Conservation (phyloP, 2,329 filamentous ascomycete genomes). For the Fusarium siculi region DNA sequence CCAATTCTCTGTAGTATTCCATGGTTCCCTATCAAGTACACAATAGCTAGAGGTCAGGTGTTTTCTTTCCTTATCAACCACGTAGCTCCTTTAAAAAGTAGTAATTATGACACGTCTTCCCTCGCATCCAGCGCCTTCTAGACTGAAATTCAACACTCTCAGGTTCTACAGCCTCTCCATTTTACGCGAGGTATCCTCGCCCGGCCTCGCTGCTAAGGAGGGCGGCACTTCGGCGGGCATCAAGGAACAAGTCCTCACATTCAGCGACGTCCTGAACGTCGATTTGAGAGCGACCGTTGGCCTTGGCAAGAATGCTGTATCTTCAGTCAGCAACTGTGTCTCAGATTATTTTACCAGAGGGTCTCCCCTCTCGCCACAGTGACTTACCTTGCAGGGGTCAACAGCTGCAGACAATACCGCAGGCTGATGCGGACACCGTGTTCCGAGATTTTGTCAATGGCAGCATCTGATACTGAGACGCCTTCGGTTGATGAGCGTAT, state of each 20-base stretch:
- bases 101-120: slow-evolving; percentile 46
- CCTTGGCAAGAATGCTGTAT: slow-evolving; percentile 83
- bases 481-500: slow-evolving; percentile 85
- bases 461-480: slow-evolving; percentile 81
- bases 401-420: slow-evolving; percentile 90
- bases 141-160: slow-evolving; percentile 17
- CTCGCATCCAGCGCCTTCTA: slow-evolving; percentile 37
- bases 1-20: slow-evolving; percentile 41
- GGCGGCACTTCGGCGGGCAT: slow-evolving; percentile 80
- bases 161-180: slow-evolving; percentile 10
- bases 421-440: slow-evolving; percentile 90
- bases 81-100: slow-evolving; percentile 35
- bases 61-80: slow-evolving; percentile 39
- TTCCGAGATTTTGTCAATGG: slow-evolving; percentile 86
- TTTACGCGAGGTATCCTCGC: slow-evolving; percentile 72
- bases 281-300: slow-evolving; percentile 81
- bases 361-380: slow-evolving; percentile 31
- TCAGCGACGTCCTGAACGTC: slow-evolving; percentile 81
- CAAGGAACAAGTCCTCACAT: slow-evolving; percentile 86
- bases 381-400: slow-evolving; percentile 80
- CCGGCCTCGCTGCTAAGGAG: slow-evolving; percentile 73
- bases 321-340: slow-evolving; percentile 48
- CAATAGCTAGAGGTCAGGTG: slow-evolving; percentile 35
- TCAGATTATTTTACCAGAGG: slow-evolving; percentile 38
- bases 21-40: slow-evolving; percentile 42